phyloP scores from a whole-genome alignment of 768 basidiomycete species.

The Termitomyces sp. region DNA sequence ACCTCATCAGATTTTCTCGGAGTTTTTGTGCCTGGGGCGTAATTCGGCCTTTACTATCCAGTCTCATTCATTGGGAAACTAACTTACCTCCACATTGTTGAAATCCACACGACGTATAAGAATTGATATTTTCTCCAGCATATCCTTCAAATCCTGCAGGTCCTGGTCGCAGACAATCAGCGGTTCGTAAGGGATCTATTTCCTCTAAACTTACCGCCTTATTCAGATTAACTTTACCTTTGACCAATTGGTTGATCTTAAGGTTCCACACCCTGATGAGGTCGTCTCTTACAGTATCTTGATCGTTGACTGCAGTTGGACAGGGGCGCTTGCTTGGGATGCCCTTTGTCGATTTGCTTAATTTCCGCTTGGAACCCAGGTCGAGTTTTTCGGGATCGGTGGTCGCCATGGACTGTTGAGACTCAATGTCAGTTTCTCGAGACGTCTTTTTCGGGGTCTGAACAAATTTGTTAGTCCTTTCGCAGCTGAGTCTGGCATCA shows the following conservation, averaged over 20 bases:
- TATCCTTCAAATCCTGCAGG: slow-evolving; percentile 1
- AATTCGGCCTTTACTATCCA: background rate
- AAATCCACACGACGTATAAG: background rate
- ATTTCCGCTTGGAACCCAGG: background rate
- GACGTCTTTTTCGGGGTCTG: background rate
- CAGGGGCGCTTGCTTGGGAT: background rate
- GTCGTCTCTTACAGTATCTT: background rate
- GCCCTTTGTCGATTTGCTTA: background rate
- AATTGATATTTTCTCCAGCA: slow-evolving; percentile 2
- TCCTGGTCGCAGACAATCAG: background rate
- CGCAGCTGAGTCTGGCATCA: background rate
- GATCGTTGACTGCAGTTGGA: background rate
- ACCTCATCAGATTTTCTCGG: slow-evolving; percentile 3
- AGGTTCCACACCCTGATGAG: slow-evolving; percentile 2
- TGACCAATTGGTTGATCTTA: slow-evolving; percentile 6
- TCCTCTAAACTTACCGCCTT: background rate
- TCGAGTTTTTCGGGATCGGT: too few relatives aligned
- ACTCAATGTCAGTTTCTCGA: background rate
- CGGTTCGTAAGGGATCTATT: background rate
- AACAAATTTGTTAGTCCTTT: background rate
- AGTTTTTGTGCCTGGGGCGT: slow-evolving; percentile 1
- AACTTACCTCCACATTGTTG: slow-evolving; percentile 4
- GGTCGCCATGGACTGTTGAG: background rate
- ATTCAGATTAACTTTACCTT: slow-evolving; percentile 3
- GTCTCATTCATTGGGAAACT: background rate